Conservation (phyloP, 352 stramenopile genomes). For the Phytophthora kernoviae region DNA sequence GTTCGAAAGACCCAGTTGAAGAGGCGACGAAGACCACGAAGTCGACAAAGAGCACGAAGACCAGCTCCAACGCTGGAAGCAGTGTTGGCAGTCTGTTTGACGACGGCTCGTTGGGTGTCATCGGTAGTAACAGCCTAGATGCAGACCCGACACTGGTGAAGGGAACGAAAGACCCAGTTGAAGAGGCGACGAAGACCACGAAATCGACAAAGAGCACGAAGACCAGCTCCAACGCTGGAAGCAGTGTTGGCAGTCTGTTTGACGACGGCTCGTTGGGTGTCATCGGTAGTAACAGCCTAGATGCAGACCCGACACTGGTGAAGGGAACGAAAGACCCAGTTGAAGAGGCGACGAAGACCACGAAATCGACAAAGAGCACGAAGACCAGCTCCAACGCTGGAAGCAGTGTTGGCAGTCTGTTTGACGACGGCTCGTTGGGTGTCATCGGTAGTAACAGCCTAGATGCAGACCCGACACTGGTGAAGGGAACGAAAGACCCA, state of each 20-base stretch:
- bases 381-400: neutral
- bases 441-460: neutral
- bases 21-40: slow-evolving; percentile 15
- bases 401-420: slow-evolving; percentile 1
- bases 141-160: slow-evolving; percentile 9
- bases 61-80: neutral
- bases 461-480: neutral
- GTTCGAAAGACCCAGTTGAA: neutral
- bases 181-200: slow-evolving; percentile 2
- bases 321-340: neutral
- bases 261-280: slow-evolving; percentile 5
- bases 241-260: slow-evolving; percentile 10
- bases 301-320: neutral
- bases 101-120: slow-evolving; percentile 2
- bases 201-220: slow-evolving; percentile 7
- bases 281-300: slow-evolving; percentile 4
- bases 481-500: slow-evolving; percentile 1
- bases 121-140: slow-evolving; percentile 2
- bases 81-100: slow-evolving; percentile 11
- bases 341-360: slow-evolving; percentile 3
- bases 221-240: neutral
- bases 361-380: slow-evolving; percentile 3
- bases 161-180: slow-evolving; percentile 1
- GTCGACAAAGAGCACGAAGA: slow-evolving; percentile 12
- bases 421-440: slow-evolving; percentile 2